Percentiles rank a stretch among this genome's conserved stretches.
Conservation (phyloP, 108 stramenopile genomes). For the Pseudonitzschia pungens region DNA sequence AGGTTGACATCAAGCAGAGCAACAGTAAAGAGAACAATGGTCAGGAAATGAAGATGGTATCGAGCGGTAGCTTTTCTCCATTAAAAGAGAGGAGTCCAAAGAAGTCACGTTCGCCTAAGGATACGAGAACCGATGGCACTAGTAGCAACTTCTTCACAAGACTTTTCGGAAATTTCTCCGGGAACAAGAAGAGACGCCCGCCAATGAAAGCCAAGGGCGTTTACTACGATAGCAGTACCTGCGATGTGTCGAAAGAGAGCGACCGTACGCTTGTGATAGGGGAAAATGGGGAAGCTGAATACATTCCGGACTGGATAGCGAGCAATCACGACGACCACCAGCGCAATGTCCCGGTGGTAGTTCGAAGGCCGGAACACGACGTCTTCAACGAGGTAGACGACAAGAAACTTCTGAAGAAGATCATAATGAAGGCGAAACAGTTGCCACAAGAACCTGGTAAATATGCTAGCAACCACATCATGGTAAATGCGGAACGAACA, state of each 20-base stretch:
- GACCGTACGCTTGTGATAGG: not conserved
- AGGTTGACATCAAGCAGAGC: too few species aligned
- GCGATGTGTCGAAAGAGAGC: not conserved
- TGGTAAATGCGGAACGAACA: conserved; percentile 43
- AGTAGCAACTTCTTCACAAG: conserved; percentile 1
- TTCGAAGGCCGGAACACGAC: conserved; percentile 17
- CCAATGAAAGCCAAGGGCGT: conserved; percentile 10
- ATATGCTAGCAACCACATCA: conserved; percentile 39
- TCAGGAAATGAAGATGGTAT: too few species aligned
- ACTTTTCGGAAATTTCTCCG: not conserved
- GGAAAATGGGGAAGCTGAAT: not conserved
- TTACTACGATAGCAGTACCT: not conserved
- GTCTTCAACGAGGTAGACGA: conserved; percentile 11
- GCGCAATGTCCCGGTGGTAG: not conserved
- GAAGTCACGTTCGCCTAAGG: not conserved
- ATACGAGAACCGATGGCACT: not conserved
- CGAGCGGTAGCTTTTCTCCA: not conserved
- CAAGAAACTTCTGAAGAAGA: conserved; percentile 8
- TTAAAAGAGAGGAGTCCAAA: not conserved
- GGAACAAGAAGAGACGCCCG: not conserved
- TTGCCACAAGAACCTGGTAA: conserved; percentile 10
- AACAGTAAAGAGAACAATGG: too few species aligned
- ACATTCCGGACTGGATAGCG: conserved; percentile 1
- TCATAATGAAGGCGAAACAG: not conserved
- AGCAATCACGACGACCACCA: conserved; percentile 2